Conservation (phyloP, 805 yeast species). For the Lipomyces kockii region DNA sequence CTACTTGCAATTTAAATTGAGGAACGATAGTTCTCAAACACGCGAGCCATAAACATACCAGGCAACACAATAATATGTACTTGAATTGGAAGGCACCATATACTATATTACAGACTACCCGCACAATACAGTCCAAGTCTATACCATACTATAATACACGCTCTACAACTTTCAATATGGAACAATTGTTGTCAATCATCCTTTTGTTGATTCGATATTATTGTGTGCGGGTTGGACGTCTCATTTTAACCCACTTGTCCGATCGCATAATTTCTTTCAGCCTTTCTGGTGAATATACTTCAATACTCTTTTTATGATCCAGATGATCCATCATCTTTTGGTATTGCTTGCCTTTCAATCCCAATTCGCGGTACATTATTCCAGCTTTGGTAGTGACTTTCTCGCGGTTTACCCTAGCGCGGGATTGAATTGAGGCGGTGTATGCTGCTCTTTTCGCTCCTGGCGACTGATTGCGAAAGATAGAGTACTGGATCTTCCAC, state of each 20-base stretch:
- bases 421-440: neutral
- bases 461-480: neutral
- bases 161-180: neutral
- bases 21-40: neutral
- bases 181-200: neutral
- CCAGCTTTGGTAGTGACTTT: slow-evolving; percentile 36
- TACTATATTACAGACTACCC: neutral
- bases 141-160: neutral
- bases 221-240: neutral
- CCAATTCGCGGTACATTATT: slow-evolving; percentile 39
- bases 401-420: neutral
- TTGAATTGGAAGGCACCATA: no score
- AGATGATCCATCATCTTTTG: slow-evolving; percentile 36
- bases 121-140: no score
- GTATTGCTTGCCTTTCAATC: slow-evolving; percentile 43
- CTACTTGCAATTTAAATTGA: neutral
- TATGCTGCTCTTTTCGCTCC: neutral
- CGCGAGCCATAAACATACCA: no score
- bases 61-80: neutral
- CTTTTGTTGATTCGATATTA: neutral
- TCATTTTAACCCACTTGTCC: neutral
- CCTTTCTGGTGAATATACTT: slow-evolving; percentile 22
- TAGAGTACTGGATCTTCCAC: slow-evolving; percentile 22
- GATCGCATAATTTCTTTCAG: slow-evolving; percentile 6
- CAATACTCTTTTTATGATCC: slow-evolving; percentile 11